Conservation (phyloP, 2,329 filamentous ascomycete genomes). For the Lachnellula subtilissima region DNA sequence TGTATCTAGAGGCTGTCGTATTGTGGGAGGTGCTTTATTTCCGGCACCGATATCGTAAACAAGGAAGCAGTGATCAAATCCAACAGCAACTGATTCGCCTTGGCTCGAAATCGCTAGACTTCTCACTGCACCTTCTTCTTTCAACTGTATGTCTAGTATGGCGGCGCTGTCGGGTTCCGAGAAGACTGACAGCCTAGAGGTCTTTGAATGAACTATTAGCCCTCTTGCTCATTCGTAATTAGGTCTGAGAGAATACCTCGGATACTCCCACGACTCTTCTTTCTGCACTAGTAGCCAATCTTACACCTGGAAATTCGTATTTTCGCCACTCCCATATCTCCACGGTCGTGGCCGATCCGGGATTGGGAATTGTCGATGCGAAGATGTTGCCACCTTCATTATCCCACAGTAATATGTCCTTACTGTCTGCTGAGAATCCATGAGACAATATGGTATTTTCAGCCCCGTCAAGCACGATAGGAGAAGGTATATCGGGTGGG, state of each 20-base stretch:
- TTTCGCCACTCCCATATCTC: background rate
- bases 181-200: background rate
- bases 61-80: background rate
- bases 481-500: too few relatives aligned
- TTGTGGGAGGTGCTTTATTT: background rate
- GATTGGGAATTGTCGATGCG: background rate
- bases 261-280: background rate
- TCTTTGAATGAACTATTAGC: background rate
- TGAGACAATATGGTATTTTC: background rate
- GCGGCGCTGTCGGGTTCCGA: background rate
- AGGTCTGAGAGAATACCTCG: background rate
- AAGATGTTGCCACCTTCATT: background rate
- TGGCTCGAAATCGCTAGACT: background rate
- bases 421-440: background rate
- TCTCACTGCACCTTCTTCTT: background rate
- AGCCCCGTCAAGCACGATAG: too few relatives aligned
- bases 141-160: background rate
- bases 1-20: background rate
- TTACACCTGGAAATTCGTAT: background rate
- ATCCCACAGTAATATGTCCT: background rate
- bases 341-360: too few relatives aligned
- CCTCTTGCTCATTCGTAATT: background rate
- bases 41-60: background rate
- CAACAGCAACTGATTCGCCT: background rate
- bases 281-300: background rate